Percentiles rank a stretch among this genome's conserved stretches.
These are phyloP conservation scores for Dictyostelium intermedium DNA, from an alignment of 78 protist species.

Conservation along the genomic window DNA sequence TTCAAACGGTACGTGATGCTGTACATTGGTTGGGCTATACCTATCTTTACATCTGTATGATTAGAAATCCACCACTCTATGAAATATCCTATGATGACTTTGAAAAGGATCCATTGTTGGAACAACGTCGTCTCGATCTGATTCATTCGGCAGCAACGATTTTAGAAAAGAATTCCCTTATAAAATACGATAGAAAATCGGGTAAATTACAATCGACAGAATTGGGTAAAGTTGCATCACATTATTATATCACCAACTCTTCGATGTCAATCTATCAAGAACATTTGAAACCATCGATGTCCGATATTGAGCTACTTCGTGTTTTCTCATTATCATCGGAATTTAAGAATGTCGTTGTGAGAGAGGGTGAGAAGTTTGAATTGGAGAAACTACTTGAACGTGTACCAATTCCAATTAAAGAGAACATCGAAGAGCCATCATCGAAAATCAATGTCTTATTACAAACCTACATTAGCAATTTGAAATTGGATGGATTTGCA, in stretches of 20 bases:
- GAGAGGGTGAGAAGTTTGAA: constrained; percentile 98
- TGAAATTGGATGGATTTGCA: constrained; percentile 97
- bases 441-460: constrained; percentile 96
- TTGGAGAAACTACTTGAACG: constrained; percentile 92
- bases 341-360: constrained; percentile 92
- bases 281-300: constrained; percentile 90
- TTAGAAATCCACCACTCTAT: constrained; percentile 94
- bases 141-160: constrained; percentile 95
- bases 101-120: constrained; percentile 81
- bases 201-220: constrained; percentile 93
- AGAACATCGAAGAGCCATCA: constrained; percentile 77
- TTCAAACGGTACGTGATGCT: constrained; percentile 92
- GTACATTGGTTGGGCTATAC: constrained; percentile 97
- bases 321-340: constrained; percentile 91
- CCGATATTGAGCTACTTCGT: constrained; percentile 96
- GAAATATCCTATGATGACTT: constrained; percentile 82
- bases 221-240: constrained; percentile 98
- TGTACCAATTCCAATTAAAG: constrained; percentile 93
- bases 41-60: constrained; percentile 98
- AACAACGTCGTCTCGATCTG: constrained; percentile 89
- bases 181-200: constrained; percentile 94
- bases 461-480: constrained; percentile 97
- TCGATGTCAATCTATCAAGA: constrained; percentile 91
- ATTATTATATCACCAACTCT: constrained; percentile 94
- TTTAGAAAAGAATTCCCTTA: constrained; percentile 90